phyloP scores from a whole-genome alignment of 208 protist genomes.

The Trypanosoma melophagium region DNA sequence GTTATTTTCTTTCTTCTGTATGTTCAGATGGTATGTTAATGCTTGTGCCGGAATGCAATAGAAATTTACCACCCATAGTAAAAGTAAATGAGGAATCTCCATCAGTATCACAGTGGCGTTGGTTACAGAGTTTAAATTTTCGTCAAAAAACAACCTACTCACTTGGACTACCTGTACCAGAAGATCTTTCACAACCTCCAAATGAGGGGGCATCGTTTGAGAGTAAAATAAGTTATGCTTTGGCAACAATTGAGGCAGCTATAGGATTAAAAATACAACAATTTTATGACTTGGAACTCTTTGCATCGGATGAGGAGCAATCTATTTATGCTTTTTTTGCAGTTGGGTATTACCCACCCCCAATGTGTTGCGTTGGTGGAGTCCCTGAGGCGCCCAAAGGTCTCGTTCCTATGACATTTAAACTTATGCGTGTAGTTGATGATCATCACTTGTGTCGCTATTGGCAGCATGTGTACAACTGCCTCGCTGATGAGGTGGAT shows the following conservation, averaged over 20 bases:
- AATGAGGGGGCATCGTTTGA: slow-evolving; percentile 30
- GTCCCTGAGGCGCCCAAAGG: slow-evolving; percentile 18
- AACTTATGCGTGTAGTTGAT: slow-evolving; percentile 27
- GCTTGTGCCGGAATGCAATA: slow-evolving; percentile 35
- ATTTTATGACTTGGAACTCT: slow-evolving; percentile 40
- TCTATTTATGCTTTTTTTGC: slow-evolving; percentile 28
- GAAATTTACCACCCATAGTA: slow-evolving; percentile 29
- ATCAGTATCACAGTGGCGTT: slow-evolving; percentile 36
- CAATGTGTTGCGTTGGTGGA: not conserved
- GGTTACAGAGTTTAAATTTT: slow-evolving; percentile 40
- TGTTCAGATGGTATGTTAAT: slow-evolving; percentile 18
- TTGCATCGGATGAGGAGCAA: slow-evolving; percentile 29
- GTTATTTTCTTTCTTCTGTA: slow-evolving; percentile 26
- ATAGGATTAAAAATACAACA: slow-evolving; percentile 24
- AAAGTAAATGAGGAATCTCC: slow-evolving; percentile 15
- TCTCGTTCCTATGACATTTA: slow-evolving; percentile 36
- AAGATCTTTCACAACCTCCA: slow-evolving; percentile 6
- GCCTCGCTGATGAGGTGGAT: slow-evolving; percentile 20
- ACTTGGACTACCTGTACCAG: slow-evolving; percentile 23
- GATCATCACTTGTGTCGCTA: slow-evolving; percentile 24
- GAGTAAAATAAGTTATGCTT: slow-evolving; percentile 21
- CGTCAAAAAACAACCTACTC: slow-evolving; percentile 15
- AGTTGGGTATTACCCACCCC: slow-evolving; percentile 27
- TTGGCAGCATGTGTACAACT: slow-evolving; percentile 26
- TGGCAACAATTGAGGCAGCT: slow-evolving; percentile 26